phyloP scores from a whole-genome alignment of 1,284 basidiomycete genomes.

The Vanrija sp. region DNA sequence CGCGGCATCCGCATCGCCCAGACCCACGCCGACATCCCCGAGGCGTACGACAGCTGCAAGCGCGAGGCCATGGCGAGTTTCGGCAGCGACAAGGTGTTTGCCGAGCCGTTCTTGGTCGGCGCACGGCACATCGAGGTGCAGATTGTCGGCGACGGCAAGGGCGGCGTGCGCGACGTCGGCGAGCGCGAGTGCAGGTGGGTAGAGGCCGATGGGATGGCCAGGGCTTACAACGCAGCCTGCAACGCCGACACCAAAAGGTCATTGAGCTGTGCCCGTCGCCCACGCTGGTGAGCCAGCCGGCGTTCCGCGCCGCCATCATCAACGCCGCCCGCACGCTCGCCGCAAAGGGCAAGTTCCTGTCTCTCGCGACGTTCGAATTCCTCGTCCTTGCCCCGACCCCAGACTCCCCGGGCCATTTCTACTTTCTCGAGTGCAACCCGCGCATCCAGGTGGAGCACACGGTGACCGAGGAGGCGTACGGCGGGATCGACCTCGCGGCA shows the following conservation, averaged over 20 bases:
- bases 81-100: conserved; percentile 77
- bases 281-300: conserved; percentile 2
- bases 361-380: conserved; percentile 18
- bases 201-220: background rate
- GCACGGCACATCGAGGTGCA: conserved; percentile 86
- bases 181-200: conserved; percentile 19
- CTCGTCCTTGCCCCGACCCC: conserved; percentile 7
- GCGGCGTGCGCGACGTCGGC: conserved; percentile 9
- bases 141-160: conserved; percentile 49
- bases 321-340: conserved; percentile 9
- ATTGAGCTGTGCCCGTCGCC: conserved; percentile 19
- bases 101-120: conserved; percentile 80
- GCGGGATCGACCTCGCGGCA: conserved; percentile 17
- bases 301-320: conserved; percentile 14
- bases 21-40: conserved; percentile 52
- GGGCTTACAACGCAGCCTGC: conserved; percentile 5
- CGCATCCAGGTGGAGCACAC: conserved; percentile 21
- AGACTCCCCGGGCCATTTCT: conserved; percentile 1
- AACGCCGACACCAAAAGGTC: conserved; percentile 18
- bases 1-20: conserved; percentile 64
- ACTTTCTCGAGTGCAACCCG: conserved; percentile 21
- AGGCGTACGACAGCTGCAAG: conserved; percentile 74
- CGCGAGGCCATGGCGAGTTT: conserved; percentile 81
- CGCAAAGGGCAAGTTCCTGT: conserved; percentile 11
- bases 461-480: conserved; percentile 17